phyloP scores from a whole-genome alignment of 2,329 filamentous ascomycete species.

The Sphaerostilbella broomeana region DNA sequence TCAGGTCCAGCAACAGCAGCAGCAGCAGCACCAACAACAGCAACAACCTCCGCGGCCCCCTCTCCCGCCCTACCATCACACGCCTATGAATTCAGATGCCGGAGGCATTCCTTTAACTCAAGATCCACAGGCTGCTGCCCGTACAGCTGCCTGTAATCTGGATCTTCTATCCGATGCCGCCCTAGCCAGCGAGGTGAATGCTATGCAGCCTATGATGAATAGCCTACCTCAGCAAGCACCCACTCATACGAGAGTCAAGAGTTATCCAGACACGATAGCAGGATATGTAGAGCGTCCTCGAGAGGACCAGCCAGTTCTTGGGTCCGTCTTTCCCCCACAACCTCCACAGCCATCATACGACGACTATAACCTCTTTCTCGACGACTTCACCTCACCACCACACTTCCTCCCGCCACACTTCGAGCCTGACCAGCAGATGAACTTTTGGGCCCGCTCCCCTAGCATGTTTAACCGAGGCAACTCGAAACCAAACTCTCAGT shows the following conservation, averaged over 20 bases:
- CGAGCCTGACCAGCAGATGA: slow-evolving; percentile 47
- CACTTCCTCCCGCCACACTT: slow-evolving; percentile 51
- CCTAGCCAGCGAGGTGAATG: slow-evolving; percentile 47
- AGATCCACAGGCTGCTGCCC: slow-evolving; percentile 40
- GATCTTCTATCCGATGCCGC: slow-evolving; percentile 55
- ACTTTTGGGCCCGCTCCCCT: slow-evolving; percentile 43
- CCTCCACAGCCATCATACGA: slow-evolving; percentile 37
- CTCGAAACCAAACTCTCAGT: slow-evolving; percentile 45
- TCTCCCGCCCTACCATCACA: slow-evolving; percentile 33
- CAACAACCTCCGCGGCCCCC: slow-evolving; percentile 14
- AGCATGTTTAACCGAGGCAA: slow-evolving; percentile 33
- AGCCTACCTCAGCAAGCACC: slow-evolving; percentile 36
- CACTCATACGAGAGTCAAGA: slow-evolving; percentile 40
- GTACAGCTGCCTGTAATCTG: slow-evolving; percentile 48
- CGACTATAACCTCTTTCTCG: slow-evolving; percentile 54
- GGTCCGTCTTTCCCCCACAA: slow-evolving; percentile 30
- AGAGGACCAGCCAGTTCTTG: slow-evolving; percentile 38
- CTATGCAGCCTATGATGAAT: slow-evolving; percentile 45
- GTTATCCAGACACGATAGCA: slow-evolving; percentile 42
- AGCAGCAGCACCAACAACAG: slow-evolving; percentile 17
- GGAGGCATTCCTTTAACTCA: slow-evolving; percentile 35
- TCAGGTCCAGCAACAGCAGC: slow-evolving; percentile 9
- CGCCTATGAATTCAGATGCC: slow-evolving; percentile 28
- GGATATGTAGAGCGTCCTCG: slow-evolving; percentile 42
- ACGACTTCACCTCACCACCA: slow-evolving; percentile 48